These are phyloP conservation scores for Mycena vulgaris DNA, from an alignment of 768 basidiomycete species.

Conservation along the genomic window DNA sequence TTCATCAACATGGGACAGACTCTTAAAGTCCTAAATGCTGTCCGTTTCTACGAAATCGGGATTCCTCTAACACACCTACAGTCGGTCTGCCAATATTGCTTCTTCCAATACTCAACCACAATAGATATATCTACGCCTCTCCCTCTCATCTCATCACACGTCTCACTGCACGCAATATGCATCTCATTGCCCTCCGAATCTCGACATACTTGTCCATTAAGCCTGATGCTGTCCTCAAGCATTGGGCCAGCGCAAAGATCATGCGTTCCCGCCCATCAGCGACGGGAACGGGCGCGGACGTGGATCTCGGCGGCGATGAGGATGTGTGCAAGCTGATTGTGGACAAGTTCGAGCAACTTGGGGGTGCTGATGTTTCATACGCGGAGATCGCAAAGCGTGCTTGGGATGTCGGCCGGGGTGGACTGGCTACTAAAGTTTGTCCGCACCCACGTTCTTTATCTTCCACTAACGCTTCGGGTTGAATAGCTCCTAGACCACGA, in stretches of 20 bases:
- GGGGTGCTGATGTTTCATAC: slow-evolving; percentile 87
- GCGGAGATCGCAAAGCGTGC: slow-evolving; percentile 95
- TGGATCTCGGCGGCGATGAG: slow-evolving; percentile 78
- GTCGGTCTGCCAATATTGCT: slow-evolving; percentile 62
- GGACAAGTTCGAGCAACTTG: slow-evolving; percentile 89
- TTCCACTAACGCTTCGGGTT: not conserved
- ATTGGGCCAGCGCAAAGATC: slow-evolving; percentile 98
- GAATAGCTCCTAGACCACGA: slow-evolving; percentile 92
- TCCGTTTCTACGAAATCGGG: slow-evolving; percentile 92
- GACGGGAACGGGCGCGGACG: slow-evolving; percentile 66
- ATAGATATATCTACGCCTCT: slow-evolving; percentile 86
- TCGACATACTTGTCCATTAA: slow-evolving; percentile 88
- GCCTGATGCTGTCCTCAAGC: slow-evolving; percentile 89
- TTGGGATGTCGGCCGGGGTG: slow-evolving; percentile 88
- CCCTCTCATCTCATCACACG: slow-evolving; percentile 87
- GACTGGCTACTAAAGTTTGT: slow-evolving; percentile 86
- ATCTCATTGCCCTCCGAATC: slow-evolving; percentile 93
- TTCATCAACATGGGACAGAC: slow-evolving; percentile 94
- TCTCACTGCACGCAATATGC: slow-evolving; percentile 88
- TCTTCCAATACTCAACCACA: slow-evolving; percentile 20
- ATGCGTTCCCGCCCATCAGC: slow-evolving; percentile 74
- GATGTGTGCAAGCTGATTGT: slow-evolving; percentile 88
- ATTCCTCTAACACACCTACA: slow-evolving; percentile 94
- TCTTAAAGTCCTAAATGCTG: slow-evolving; percentile 94
- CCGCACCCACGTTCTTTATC: not conserved